Percentiles rank a stretch among this genome's conserved stretches.
Conservation (phyloP, 2,329 filamentous ascomycete genomes). For the Xylaria sp. region DNA sequence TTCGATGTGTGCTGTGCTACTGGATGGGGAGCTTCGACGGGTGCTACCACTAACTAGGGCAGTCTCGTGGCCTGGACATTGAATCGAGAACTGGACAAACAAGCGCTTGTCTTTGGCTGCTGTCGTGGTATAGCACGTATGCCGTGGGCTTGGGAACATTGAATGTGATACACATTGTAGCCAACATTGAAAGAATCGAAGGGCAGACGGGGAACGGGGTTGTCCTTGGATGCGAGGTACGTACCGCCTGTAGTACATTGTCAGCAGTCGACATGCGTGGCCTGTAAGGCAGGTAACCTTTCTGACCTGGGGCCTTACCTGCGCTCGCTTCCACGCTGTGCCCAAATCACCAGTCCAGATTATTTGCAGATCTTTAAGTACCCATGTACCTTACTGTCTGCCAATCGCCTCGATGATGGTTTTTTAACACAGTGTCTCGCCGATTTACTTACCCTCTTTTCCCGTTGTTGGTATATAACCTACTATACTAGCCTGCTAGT, state of each 20-base stretch:
- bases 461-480: background rate
- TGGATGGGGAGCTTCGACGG: background rate
- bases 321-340: conserved; percentile 31
- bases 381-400: conserved; percentile 29
- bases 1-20: background rate
- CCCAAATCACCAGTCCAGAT: conserved; percentile 36
- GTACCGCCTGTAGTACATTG: conserved; percentile 12
- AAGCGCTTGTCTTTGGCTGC: background rate
- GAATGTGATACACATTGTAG: background rate
- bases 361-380: conserved; percentile 39
- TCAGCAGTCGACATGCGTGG: conserved; percentile 23
- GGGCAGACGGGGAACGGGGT: background rate
- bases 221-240: conserved; percentile 10
- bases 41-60: background rate
- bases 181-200: background rate
- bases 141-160: background rate
- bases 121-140: background rate
- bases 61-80: background rate
- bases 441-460: conserved; percentile 12
- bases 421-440: conserved; percentile 27
- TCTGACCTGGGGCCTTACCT: conserved; percentile 15
- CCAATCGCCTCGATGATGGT: conserved; percentile 15
- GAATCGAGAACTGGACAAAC: background rate
- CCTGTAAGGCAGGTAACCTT: conserved; percentile 21
- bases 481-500: no score